Evolutionary conservation across 2,329 filamentous ascomycete genomes (phyloP).

Genomic region (Ophiognomonia clavigignenti-juglandacearum): DNA sequence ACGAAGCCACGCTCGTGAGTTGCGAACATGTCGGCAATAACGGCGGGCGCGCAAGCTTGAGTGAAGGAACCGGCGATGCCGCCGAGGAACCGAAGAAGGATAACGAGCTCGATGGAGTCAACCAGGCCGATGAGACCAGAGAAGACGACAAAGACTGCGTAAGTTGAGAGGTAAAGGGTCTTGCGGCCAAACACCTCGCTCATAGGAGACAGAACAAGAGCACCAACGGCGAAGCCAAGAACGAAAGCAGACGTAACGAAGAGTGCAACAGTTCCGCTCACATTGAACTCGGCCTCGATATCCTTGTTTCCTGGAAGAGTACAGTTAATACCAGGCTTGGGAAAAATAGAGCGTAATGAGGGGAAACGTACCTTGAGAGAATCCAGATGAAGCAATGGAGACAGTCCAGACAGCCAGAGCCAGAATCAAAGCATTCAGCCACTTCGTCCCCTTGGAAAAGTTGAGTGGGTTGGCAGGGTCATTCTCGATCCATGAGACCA

Average conservation of each 20-base stretch:
- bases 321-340: not conserved
- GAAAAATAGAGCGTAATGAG: not conserved
- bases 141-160: constrained; percentile 53
- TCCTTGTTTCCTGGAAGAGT: constrained; percentile 27
- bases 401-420: constrained; percentile 37
- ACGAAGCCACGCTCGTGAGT: constrained; percentile 50
- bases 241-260: constrained; percentile 26
- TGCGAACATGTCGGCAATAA: constrained; percentile 57
- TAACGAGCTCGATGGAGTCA: constrained; percentile 51
- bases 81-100: constrained; percentile 61
- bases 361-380: constrained; percentile 23
- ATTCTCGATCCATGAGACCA: constrained; percentile 40
- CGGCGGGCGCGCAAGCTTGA: constrained; percentile 57
- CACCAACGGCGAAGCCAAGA: constrained; percentile 18
- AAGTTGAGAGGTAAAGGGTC: constrained; percentile 52
- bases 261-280: constrained; percentile 33
- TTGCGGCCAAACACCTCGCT: constrained; percentile 55
- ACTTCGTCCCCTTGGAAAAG: constrained; percentile 33
- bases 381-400: constrained; percentile 37
- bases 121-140: constrained; percentile 55
- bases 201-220: constrained; percentile 18
- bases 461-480: constrained; percentile 40
- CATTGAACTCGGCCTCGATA: constrained; percentile 32
- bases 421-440: constrained; percentile 32
- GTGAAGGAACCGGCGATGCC: constrained; percentile 58